Base-by-base conservation (phyloP, 257 asterid species). In the Fraxinus excelsior region DNA sequence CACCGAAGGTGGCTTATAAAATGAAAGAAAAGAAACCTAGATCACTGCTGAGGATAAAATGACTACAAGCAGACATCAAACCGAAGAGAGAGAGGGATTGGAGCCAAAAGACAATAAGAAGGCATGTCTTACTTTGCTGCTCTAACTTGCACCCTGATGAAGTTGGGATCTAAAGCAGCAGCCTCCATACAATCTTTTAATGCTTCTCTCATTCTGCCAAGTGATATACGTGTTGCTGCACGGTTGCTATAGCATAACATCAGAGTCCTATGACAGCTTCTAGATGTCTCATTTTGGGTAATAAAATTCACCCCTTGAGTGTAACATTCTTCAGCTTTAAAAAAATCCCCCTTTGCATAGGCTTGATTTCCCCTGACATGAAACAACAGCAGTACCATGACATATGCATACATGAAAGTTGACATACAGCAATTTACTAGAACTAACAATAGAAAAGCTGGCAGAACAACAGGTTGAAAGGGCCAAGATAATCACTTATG, bases 201-300 rank as follows among this genome's bases (percentile, higher is more conserved):
- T 70, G 99, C 99, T 74, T 91, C 97, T 86, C 92, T 86, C 82
- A 87, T 79, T 78, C 96, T 91, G 77, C 97, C 98, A 82, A 93
- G 98, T 75, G 97, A 88, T 91, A 96, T 91, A 19, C 92, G 93
- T 26, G 98, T 86, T 34, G 99, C 99, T 32, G 99, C 99, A 66
- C 97, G 98, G 83, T 96, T 96, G 87, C 99, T 96, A 82, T 87
- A 90, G 87, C 98, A 96, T 85, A 96, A 81, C 98, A 89, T 86
- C 46, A 91, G 80, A 84, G 94, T 97, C 85, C 90, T 90, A 25
- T 85, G 91, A 83, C 92, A 86, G 86, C 92, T 89, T 83, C 86
- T 85, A 75, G 97, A 96, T 71, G 91, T 67, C 86, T 91, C 98
- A 26, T 51, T 79, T 83, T 86, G 85, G 67, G 97, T 80, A 68